A percentile compares a stretch with the other conserved stretches of the same genome.
phyloP scores from a whole-genome alignment of 2,329 filamentous ascomycete species.

The Trichoderma endophyticum region DNA sequence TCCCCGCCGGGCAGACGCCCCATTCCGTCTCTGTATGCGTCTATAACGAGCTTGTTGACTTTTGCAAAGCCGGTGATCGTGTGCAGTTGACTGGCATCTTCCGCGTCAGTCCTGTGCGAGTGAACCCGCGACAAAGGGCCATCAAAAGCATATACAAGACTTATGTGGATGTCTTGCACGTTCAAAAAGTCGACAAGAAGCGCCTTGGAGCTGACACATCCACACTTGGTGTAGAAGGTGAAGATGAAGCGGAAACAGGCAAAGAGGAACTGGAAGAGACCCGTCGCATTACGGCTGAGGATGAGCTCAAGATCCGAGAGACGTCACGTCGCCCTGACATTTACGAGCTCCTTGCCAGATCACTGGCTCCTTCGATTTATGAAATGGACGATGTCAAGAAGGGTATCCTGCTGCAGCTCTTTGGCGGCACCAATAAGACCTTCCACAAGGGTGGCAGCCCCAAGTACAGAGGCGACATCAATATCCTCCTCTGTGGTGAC shows the following conservation, averaged over 20 bases:
- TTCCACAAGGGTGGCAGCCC: slow-evolving; percentile 96
- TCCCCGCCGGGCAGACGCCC: slow-evolving; percentile 93
- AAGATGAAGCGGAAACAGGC: slow-evolving; percentile 60
- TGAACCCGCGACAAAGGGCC: slow-evolving; percentile 88
- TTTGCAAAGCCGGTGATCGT: slow-evolving; percentile 96
- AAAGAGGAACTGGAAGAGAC: slow-evolving; percentile 79
- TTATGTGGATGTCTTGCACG: slow-evolving; percentile 90
- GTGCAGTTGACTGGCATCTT: slow-evolving; percentile 97
- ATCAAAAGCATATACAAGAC: slow-evolving; percentile 98
- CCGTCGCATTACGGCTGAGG: slow-evolving; percentile 78
- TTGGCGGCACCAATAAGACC: slow-evolving; percentile 96
- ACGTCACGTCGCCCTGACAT: slow-evolving; percentile 80
- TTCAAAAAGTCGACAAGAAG: slow-evolving; percentile 95
- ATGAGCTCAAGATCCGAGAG: slow-evolving; percentile 82
- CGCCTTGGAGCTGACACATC: slow-evolving; percentile 87
- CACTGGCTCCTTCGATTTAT: slow-evolving; percentile 90
- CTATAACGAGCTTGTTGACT: slow-evolving; percentile 95
- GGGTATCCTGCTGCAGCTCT: slow-evolving; percentile 91
- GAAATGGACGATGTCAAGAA: slow-evolving; percentile 99
- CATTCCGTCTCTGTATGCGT: slow-evolving; percentile 95
- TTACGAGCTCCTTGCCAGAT: slow-evolving; percentile 87
- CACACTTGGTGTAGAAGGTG: slow-evolving; percentile 78
- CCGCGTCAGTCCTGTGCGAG: slow-evolving; percentile 86
- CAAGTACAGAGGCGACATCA: slow-evolving; percentile 95
- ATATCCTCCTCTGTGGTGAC: slow-evolving; percentile 93